Conservation (phyloP, 139 green algal species). For the Picochlorum sp. region DNA sequence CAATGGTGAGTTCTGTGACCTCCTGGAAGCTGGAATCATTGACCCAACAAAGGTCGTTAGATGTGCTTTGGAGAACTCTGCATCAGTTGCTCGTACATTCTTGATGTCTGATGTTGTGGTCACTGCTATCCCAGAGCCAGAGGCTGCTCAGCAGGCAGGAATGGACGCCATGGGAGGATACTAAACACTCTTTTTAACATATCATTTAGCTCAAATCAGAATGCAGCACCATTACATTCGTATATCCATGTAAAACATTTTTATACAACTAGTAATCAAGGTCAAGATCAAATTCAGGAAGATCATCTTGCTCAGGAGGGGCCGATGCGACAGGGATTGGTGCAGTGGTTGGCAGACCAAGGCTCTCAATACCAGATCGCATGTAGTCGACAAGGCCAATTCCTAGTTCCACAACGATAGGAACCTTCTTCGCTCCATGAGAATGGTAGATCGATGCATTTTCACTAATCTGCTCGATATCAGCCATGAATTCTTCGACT, state of each 20-base stretch:
- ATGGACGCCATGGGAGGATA: conserved; percentile 54
- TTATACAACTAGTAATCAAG: neutral
- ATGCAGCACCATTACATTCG: neutral
- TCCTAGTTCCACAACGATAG: neutral
- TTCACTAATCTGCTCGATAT: conserved; percentile 29
- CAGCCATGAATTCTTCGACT: conserved; percentile 25
- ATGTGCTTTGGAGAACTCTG: conserved; percentile 92
- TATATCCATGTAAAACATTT: neutral
- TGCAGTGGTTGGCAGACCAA: neutral
- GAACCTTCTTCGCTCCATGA: conserved; percentile 1
- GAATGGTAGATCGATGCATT: conserved; percentile 44
- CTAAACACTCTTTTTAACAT: conserved; percentile 14
- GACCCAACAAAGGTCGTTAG: conserved; percentile 97
- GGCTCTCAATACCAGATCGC: neutral
- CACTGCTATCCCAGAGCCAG: conserved; percentile 68
- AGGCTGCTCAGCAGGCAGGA: conserved; percentile 33
- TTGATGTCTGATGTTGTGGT: conserved; percentile 91
- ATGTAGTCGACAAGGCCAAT: neutral
- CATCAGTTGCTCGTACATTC: conserved; percentile 95
- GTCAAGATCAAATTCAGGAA: neutral
- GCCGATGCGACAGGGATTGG: neutral
- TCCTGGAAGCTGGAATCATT: conserved; percentile 95
- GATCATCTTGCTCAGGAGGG: neutral
- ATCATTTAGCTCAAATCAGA: neutral
- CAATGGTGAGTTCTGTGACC: conserved; percentile 83